Conservation (phyloP, 345 rosid species). For the Brassica rapa region DNA sequence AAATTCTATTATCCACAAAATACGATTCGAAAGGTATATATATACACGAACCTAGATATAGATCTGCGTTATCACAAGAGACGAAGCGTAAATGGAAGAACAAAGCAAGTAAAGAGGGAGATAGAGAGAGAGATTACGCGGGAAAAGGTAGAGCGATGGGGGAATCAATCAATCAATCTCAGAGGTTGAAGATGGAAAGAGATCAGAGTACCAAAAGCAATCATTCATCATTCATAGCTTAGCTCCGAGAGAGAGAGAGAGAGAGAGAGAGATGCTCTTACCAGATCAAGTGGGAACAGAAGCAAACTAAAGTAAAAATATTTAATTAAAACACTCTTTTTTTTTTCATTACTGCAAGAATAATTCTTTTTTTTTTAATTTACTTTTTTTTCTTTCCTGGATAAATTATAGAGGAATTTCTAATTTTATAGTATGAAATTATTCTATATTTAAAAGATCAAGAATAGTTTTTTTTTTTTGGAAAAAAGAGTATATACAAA, state of each 20-base stretch:
- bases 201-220: background rate
- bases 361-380: background rate
- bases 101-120: background rate
- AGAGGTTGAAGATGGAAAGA: background rate
- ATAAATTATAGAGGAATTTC: background rate
- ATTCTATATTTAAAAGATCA: background rate
- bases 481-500: background rate
- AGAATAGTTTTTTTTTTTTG: too few species aligned
- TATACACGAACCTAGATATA: background rate
- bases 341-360: background rate
- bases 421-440: background rate
- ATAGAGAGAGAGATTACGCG: conserved; percentile 34
- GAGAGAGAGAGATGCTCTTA: background rate
- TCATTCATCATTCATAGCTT: conserved; percentile 22
- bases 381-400: background rate
- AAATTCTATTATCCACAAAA: conserved; percentile 12
- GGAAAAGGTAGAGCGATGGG: conserved; percentile 17
- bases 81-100: conserved; percentile 27
- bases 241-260: background rate
- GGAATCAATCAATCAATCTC: conserved; percentile 6
- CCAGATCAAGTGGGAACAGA: conserved; percentile 19
- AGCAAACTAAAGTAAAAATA: background rate
- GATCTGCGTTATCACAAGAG: conserved; percentile 20
- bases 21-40: background rate
- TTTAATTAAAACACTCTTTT: background rate